phyloP scores from a whole-genome alignment of 2,329 filamentous ascomycete species.

The Aspergillus piperis region DNA sequence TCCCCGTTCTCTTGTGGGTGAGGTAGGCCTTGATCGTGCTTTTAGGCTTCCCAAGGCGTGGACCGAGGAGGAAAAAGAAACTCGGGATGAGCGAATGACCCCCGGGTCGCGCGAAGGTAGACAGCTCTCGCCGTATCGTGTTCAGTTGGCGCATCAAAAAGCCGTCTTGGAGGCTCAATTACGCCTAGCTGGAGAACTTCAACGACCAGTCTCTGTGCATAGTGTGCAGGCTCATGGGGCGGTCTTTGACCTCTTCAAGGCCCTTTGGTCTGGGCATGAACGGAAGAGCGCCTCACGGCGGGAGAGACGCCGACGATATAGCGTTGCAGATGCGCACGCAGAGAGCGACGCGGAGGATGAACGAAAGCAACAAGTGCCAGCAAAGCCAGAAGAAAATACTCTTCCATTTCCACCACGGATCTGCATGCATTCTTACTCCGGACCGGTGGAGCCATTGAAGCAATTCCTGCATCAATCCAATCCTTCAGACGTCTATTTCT shows the following conservation, averaged over 20 bases:
- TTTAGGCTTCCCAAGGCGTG: slow-evolving; percentile 62
- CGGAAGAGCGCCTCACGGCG: slow-evolving; percentile 52
- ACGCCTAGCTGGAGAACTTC: slow-evolving; percentile 59
- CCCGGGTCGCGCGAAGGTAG: slow-evolving; percentile 63
- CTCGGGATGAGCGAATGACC: slow-evolving; percentile 48
- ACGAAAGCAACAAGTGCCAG: slow-evolving; percentile 10
- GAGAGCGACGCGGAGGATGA: slow-evolving; percentile 33
- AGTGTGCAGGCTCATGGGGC: slow-evolving; percentile 65
- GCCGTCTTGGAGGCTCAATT: slow-evolving; percentile 60
- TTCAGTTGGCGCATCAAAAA: slow-evolving; percentile 60
- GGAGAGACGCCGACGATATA: slow-evolving; percentile 42
- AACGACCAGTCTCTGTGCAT: slow-evolving; percentile 61
- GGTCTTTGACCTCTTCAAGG: slow-evolving; percentile 57
- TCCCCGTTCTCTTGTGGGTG: slow-evolving; percentile 61
- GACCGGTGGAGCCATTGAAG: slow-evolving; percentile 69
- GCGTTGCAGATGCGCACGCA: slow-evolving; percentile 33
- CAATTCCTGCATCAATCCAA: slow-evolving; percentile 75
- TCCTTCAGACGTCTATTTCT: slow-evolving; percentile 79
- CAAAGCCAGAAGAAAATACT: slow-evolving; percentile 19
- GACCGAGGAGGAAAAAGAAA: slow-evolving; percentile 35
- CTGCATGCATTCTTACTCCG: slow-evolving; percentile 93
- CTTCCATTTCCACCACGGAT: slow-evolving; percentile 81
- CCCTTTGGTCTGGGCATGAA: slow-evolving; percentile 62
- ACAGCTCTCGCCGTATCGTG: slow-evolving; percentile 58
- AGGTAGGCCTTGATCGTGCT: slow-evolving; percentile 63